Evolutionary conservation across 176 grass and related monocot species (phyloP), one percentile per base, ranked within the genome.

Genomic region (Oryza coarctata): DNA sequence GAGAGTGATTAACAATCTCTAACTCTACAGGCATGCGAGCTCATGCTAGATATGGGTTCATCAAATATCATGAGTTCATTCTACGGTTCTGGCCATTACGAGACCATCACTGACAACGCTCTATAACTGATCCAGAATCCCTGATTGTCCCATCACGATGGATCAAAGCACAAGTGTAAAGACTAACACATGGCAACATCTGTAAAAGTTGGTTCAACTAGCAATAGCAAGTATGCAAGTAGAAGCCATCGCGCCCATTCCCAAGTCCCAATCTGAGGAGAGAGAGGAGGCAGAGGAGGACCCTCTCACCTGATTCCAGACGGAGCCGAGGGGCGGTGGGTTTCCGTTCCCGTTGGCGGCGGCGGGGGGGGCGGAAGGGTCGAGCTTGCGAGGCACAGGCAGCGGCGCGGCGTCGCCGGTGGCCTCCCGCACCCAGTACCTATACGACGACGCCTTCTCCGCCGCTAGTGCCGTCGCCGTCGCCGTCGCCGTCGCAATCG

Each of bases 381-480:
- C 86, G 58, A 98, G 90, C 93, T 88, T 95, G 25, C 89, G 88
- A 9, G 90, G 95, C 0, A 77, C 87, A 2, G 92, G 90, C 39
- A 47, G 84, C 3, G 96, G 96, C 22, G 93, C 93, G 6, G 96
- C 93, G 29, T 95, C 93, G 22, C 70, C 82, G 23, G 81, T 93
- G 52, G 79, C 69, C 82, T 93, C 73, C 69, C 93, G 82, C 28
- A 95, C 93, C 93, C 96, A 98, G 83, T 95, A 98, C 86, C 88
- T 91, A 75, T 98, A 98, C 40, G 96, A 98, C 33, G 91, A 67
- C 78, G 78, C 62, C 61, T 91, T 88, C 82, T 87, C 66, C 72
- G 66, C 41, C 83, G 66, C 63, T 67, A 18, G 73, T 55, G 38
- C 41, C 38, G 70, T 3, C 23, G 39, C 49, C 14, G 76, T 7